Evolutionary conservation across 768 basidiomycete genomes (phyloP).

Genomic region (Lyophyllum semitale): DNA sequence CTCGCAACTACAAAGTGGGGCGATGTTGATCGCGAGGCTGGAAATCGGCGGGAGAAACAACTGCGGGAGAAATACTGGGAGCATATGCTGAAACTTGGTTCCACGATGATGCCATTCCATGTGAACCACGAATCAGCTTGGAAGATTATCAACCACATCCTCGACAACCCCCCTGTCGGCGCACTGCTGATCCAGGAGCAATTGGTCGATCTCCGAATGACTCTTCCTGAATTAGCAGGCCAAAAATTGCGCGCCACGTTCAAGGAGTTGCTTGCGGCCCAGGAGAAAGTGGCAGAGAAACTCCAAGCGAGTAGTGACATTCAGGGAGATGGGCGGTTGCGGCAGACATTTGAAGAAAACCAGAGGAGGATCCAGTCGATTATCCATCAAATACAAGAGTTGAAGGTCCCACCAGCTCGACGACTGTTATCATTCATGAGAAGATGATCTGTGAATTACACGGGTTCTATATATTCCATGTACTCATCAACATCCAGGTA

Average conservation of each 20-base stretch:
- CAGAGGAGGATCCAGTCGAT: slow-evolving; percentile 5
- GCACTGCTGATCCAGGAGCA: neutral
- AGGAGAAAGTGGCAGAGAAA: slow-evolving; percentile 3
- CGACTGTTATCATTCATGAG: slow-evolving; percentile 2
- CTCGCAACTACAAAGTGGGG: slow-evolving; percentile 44
- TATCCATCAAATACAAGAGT: slow-evolving; percentile 4
- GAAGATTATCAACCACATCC: slow-evolving; percentile 1
- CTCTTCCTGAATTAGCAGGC: neutral
- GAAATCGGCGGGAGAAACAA: slow-evolving; percentile 39
- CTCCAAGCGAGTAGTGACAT: neutral
- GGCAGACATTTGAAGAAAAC: slow-evolving; percentile 5
- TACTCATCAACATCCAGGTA: too few relatives aligned
- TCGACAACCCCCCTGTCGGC: neutral
- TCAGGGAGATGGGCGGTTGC: slow-evolving; percentile 3
- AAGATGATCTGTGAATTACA: neutral
- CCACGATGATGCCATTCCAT: slow-evolving; percentile 34
- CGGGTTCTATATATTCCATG: too few relatives aligned
- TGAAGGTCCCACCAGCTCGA: slow-evolving; percentile 5
- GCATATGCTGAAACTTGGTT: slow-evolving; percentile 40
- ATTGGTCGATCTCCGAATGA: neutral
- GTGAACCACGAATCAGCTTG: neutral
- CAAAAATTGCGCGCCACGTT: neutral
- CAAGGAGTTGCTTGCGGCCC: neutral
- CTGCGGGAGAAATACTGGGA: slow-evolving; percentile 46
- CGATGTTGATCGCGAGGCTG: slow-evolving; percentile 33